phyloP scores from a whole-genome alignment of 1,139 yeast species.

The Hyphopichia wangnamkhiaoensis region DNA sequence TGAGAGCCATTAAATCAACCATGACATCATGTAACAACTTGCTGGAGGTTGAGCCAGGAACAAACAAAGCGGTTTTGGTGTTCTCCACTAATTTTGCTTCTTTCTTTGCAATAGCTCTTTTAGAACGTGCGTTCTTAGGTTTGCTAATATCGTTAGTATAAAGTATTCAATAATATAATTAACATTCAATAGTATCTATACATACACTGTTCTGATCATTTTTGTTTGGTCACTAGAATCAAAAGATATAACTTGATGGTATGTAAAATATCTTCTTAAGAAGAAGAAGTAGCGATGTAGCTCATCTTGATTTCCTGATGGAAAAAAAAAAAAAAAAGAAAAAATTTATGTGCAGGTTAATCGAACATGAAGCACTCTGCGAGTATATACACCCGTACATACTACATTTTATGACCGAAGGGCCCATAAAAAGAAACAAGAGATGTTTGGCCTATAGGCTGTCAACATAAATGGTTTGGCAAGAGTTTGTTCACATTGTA shows the following conservation, averaged over 20 bases:
- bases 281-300: background rate
- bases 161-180: background rate
- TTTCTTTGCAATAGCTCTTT: constrained; percentile 87
- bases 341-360: background rate
- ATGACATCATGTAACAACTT: constrained; percentile 83
- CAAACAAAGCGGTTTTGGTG: constrained; percentile 84
- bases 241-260: background rate
- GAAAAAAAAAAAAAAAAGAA: background rate
- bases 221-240: constrained; percentile 2
- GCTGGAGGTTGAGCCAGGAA: constrained; percentile 85
- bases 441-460: no score
- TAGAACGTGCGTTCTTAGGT: constrained; percentile 95
- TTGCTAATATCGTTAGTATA: constrained; percentile 19
- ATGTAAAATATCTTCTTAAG: background rate
- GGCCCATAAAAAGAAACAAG: no score
- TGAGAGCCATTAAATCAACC: constrained; percentile 86
- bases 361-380: no score
- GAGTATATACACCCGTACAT: no score
- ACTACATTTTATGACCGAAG: no score
- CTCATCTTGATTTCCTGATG: background rate
- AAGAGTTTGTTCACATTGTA: no score
- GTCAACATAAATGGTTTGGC: no score
- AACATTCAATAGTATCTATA: constrained; percentile 6
- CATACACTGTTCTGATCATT: constrained; percentile 71
- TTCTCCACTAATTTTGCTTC: constrained; percentile 91